Percentiles rank a stretch among this genome's conserved stretches.
phyloP scores from a whole-genome alignment of 2,329 filamentous ascomycete genomes.

The Colletotrichum australisinense region DNA sequence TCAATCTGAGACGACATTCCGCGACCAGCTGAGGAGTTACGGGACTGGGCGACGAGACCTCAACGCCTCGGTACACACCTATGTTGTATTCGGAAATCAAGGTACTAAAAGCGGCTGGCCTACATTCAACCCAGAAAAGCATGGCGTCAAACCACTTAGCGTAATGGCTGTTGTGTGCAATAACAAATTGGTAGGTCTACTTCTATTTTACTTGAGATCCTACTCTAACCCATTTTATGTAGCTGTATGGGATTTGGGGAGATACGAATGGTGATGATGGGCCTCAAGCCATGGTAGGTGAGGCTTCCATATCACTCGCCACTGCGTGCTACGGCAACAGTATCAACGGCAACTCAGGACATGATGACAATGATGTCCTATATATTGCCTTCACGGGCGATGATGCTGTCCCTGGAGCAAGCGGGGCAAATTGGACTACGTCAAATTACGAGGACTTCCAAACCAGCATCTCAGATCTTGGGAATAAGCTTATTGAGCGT shows the following conservation, averaged over 20 bases:
- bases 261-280: constrained; percentile 69
- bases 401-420: constrained; percentile 66
- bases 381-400: constrained; percentile 70
- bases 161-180: constrained; percentile 63
- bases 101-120: constrained; percentile 41
- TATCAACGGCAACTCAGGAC: constrained; percentile 66
- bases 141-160: constrained; percentile 57
- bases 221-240: not conserved
- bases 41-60: constrained; percentile 50
- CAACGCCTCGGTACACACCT: constrained; percentile 57
- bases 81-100: constrained; percentile 61
- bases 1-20: constrained; percentile 61
- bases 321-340: constrained; percentile 65
- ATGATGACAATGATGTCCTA: constrained; percentile 68
- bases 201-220: not conserved
- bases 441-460: constrained; percentile 61
- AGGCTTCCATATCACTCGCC: constrained; percentile 68
- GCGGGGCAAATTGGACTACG: constrained; percentile 66
- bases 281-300: constrained; percentile 60
- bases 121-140: constrained; percentile 48
- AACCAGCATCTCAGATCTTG: constrained; percentile 61
- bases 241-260: constrained; percentile 71
- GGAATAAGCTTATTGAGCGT: constrained; percentile 61
- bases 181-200: constrained; percentile 48
- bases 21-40: constrained; percentile 50